phyloP scores from a whole-genome alignment of 2,329 filamentous ascomycete genomes.

The Geosmithia morbida region DNA sequence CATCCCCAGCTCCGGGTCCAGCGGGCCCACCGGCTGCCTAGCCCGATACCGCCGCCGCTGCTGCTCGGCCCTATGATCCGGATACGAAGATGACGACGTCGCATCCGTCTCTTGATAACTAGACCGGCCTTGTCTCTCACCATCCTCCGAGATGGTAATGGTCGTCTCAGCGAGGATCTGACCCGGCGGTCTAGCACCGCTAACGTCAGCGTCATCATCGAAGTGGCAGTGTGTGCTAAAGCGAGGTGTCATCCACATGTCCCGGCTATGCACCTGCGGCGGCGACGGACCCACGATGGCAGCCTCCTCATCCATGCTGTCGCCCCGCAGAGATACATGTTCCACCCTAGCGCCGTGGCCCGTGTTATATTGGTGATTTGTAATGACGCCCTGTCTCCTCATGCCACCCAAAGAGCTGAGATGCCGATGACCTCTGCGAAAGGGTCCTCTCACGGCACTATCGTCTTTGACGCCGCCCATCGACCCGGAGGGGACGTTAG shows the following conservation, averaged over 20 bases:
- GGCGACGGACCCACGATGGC: background rate
- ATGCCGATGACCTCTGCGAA: background rate
- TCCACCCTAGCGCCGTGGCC: background rate
- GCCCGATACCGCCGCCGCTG: constrained; percentile 54
- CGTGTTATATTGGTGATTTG: background rate
- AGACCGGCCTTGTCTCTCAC: constrained; percentile 14
- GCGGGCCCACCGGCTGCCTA: constrained; percentile 43
- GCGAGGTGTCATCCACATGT: background rate
- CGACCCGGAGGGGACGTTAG: constrained; percentile 1
- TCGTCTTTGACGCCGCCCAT: background rate
- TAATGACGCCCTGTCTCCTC: background rate
- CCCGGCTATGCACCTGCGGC: background rate
- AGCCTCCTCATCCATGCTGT: background rate
- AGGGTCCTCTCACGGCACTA: background rate
- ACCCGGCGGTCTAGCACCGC: background rate
- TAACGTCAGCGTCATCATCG: background rate
- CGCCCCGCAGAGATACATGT: background rate
- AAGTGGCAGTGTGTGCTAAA: background rate
- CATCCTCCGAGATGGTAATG: constrained; percentile 1
- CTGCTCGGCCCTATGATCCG: constrained; percentile 54
- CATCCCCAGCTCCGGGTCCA: constrained; percentile 19
- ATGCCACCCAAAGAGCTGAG: background rate
- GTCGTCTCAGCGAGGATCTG: constrained; percentile 1
- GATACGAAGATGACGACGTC: constrained; percentile 39
- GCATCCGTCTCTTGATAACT: constrained; percentile 15